A percentile compares a stretch with the other conserved stretches of the same genome.
These are phyloP conservation scores for Butyriboletus loyo DNA, from an alignment of 768 basidiomycete genomes.

Conservation along the genomic window DNA sequence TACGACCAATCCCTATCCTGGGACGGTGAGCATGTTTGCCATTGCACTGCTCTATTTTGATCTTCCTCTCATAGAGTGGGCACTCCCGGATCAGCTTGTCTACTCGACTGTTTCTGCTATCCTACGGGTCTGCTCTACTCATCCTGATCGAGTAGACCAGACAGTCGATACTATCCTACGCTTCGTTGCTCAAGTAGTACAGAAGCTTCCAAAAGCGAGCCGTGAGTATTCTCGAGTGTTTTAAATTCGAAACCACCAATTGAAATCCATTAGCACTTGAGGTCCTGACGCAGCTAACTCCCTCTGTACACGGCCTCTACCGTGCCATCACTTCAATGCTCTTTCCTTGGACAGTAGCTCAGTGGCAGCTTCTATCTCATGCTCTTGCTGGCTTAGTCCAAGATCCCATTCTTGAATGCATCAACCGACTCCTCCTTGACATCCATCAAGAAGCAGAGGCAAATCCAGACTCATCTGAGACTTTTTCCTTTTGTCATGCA, in stretches of 20 bases:
- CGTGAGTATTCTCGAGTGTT: slow-evolving; percentile 40
- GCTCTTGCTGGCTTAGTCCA: slow-evolving; percentile 61
- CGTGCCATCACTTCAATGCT: slow-evolving; percentile 79
- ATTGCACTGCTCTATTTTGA: neutral
- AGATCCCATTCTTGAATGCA: slow-evolving; percentile 62
- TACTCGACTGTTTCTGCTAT: slow-evolving; percentile 76
- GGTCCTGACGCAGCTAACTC: slow-evolving; percentile 71
- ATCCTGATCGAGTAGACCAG: slow-evolving; percentile 46
- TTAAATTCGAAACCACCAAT: neutral
- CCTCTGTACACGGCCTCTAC: slow-evolving; percentile 83
- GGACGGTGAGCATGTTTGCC: slow-evolving; percentile 52
- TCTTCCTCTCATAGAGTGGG: slow-evolving; percentile 62
- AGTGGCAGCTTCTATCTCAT: slow-evolving; percentile 59
- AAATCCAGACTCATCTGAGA: slow-evolving; percentile 26
- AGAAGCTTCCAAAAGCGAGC: slow-evolving; percentile 49
- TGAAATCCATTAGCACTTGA: slow-evolving; percentile 49
- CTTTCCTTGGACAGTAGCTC: slow-evolving; percentile 66
- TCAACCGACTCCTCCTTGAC: slow-evolving; percentile 68
- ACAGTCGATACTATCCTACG: slow-evolving; percentile 57
- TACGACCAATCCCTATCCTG: slow-evolving; percentile 79
- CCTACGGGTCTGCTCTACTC: slow-evolving; percentile 57
- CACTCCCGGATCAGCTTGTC: slow-evolving; percentile 81
- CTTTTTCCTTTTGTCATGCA: slow-evolving; percentile 58
- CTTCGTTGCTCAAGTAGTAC: slow-evolving; percentile 58
- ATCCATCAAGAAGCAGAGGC: slow-evolving; percentile 54